Conservation (phyloP, 2,329 filamentous ascomycete genomes). For the Chaetomium globosum region DNA sequence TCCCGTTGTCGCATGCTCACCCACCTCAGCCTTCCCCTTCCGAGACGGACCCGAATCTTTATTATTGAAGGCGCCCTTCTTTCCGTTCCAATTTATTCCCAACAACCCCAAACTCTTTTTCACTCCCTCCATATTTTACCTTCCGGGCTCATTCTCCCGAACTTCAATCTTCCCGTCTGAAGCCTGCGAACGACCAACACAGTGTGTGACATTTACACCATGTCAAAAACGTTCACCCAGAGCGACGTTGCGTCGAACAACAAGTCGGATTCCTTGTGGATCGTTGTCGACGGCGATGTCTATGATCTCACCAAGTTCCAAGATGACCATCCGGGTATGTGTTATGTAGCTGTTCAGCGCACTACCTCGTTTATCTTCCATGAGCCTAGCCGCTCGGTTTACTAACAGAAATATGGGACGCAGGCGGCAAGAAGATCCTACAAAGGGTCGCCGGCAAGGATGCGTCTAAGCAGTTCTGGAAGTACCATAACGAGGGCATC, state of each 20-base stretch:
- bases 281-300: constrained; percentile 91
- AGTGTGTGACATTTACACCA: constrained; percentile 47
- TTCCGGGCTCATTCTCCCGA: constrained; percentile 5
- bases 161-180: neutral
- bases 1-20: constrained; percentile 1
- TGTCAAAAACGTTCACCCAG: constrained; percentile 85
- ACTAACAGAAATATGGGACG: constrained; percentile 14
- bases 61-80: constrained; percentile 7
- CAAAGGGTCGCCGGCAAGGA: constrained; percentile 66
- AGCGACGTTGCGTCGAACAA: constrained; percentile 90
- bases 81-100: neutral
- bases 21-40: neutral
- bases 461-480: constrained; percentile 69
- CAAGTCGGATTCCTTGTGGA: constrained; percentile 82
- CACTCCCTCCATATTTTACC: neutral
- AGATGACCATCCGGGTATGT: constrained; percentile 77
- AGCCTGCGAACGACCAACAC: constrained; percentile 1
- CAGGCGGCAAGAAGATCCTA: constrained; percentile 67
- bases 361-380: neutral
- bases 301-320: constrained; percentile 92
- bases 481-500: constrained; percentile 81
- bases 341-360: neutral
- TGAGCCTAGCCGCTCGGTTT: neutral
- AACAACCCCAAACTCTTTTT: neutral
- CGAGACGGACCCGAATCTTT: constrained; percentile 18